Evolutionary conservation across 805 yeast species (phyloP).

Genomic region (Lachancea mirantina): DNA sequence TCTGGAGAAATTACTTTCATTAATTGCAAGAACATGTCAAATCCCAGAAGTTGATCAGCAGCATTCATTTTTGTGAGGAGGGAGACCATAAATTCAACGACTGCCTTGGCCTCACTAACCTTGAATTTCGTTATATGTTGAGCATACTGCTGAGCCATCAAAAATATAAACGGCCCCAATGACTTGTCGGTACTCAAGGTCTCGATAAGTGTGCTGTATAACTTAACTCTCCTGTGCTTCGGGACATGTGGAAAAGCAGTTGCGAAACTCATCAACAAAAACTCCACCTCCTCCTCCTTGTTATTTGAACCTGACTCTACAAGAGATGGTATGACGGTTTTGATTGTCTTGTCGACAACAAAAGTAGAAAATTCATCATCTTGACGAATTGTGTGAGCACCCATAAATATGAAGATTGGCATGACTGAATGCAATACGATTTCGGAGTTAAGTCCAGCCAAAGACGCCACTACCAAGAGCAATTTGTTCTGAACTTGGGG

Average conservation of each 20-base stretch:
- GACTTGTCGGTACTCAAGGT: slow-evolving; percentile 66
- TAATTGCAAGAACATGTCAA: slow-evolving; percentile 42
- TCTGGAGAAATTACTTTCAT: slow-evolving; percentile 33
- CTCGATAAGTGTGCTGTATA: slow-evolving; percentile 69
- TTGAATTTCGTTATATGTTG: slow-evolving; percentile 48
- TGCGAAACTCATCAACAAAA: slow-evolving; percentile 80
- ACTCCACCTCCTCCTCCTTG: slow-evolving; percentile 63
- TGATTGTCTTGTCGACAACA: slow-evolving; percentile 86
- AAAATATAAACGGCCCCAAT: slow-evolving; percentile 63
- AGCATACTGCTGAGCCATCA: slow-evolving; percentile 75
- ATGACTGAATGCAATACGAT: slow-evolving; percentile 89
- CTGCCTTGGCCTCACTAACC: slow-evolving; percentile 55
- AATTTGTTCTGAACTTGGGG: slow-evolving; percentile 94
- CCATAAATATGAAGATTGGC: slow-evolving; percentile 99
- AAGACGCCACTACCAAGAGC: slow-evolving; percentile 73
- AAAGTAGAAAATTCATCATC: slow-evolving; percentile 93
- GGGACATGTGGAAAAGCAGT: slow-evolving; percentile 95
- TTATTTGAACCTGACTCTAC: slow-evolving; percentile 41
- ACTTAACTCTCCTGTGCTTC: slow-evolving; percentile 84
- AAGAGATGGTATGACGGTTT: slow-evolving; percentile 86
- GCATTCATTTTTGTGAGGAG: slow-evolving; percentile 65
- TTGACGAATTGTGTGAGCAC: slow-evolving; percentile 92
- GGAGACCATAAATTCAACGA: slow-evolving; percentile 64
- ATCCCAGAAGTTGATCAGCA: slow-evolving; percentile 55
- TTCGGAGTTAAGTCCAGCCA: slow-evolving; percentile 87